Base-by-base conservation (phyloP, 2,329 filamentous ascomycete species). In the Phialophora expanda region DNA sequence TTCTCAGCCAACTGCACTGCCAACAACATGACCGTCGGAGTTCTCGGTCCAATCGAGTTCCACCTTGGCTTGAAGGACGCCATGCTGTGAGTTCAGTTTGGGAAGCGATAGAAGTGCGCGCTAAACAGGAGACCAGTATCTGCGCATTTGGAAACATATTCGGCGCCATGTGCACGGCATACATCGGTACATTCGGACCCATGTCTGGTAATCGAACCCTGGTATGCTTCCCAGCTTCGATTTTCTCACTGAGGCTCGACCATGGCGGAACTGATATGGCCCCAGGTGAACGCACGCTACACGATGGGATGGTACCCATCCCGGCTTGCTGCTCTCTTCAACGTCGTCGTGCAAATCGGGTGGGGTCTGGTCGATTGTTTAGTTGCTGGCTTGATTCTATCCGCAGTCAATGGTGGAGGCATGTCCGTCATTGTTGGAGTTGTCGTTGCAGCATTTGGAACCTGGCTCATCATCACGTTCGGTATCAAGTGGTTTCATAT, bases 251-350 rank as follows among this genome's bases (percentile, higher is more conserved):
- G 48, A 38, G 11, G 30, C 32, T 38, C 20, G 48, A 20, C 14
- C 30, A 24, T 8, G 17, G 46, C 22, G 17, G 22, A 41, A 54
- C 58, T 61, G 30, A 61, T n/a, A 24, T 61, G 4, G 14, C 2
- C 4, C 3, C 34, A 41, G 34, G 34, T 41, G 14, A 61, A 61
- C 46, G 44, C 44, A 41, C 81, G 86, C 8, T 89, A 87, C 72
- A 79, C 83, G n/a, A 88, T 88, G 83, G 87, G 87, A 8, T 89
- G 85, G 85, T 89, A 84, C 80, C 87, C 87, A 0, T 84, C 84
- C 56, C 89, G 88, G 74, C 76, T 90, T 4, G 82, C 88, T 38
- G 86, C 87, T 17, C 72, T 89, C 24, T 77, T 90, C 62, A 89
- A 89, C 71, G 78, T 89, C 51, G 82, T 89, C 50, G 83, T 88